Evolutionary conservation across 805 yeast genomes (phyloP), one percentile per base, ranked within the genome.

Genomic region (Kodamaea nitidulidarum): DNA sequence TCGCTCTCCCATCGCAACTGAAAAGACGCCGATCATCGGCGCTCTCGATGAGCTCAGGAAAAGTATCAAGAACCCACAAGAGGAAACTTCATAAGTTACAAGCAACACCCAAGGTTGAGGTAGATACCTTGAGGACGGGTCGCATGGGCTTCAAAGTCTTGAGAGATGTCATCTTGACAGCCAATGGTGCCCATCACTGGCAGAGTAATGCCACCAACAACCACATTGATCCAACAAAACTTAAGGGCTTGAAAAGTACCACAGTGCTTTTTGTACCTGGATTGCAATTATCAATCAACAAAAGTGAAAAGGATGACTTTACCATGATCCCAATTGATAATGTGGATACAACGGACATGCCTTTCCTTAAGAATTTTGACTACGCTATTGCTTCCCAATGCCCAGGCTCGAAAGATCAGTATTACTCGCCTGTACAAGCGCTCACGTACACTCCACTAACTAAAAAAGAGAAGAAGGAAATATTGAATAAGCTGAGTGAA

Each of bases 401-500:
- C 4, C 95, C 95, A 0, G 96, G 95, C 0, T 72, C 78, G 3
- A 73, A 72, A 45, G 77, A 71, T 30, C 69, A 74, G 7, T 55
- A 78, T 25, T 78, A 65, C 51, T 80, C 80, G 35, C 73, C 78
- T 11, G 65, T 73, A 38, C 71, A 69, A 32, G 69, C 84, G 2
- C 70, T 88, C 32, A 63, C 78, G 11, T 71, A 71, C 39, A 67
- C 75, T n/a, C 79, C 81, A 0, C 58, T 80, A 40, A 67, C 82
- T 2, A 77, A 76, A 38, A 65, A 68, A 24, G 88, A 83, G 44
- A 76, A 71, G 48, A 64, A 65, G 38, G 56, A 55, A n/a, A 54
- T 67, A 5, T 54, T 58, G 15, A 55, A 56, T 7, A 53, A 58
- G 28, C 63, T 60, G 56, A 56, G 61, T 34, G 36, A 56, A 40